These are phyloP conservation scores for Mimosa bimucronata DNA, from an alignment of 306 rosid genomes.

Conservation along the genomic window DNA sequence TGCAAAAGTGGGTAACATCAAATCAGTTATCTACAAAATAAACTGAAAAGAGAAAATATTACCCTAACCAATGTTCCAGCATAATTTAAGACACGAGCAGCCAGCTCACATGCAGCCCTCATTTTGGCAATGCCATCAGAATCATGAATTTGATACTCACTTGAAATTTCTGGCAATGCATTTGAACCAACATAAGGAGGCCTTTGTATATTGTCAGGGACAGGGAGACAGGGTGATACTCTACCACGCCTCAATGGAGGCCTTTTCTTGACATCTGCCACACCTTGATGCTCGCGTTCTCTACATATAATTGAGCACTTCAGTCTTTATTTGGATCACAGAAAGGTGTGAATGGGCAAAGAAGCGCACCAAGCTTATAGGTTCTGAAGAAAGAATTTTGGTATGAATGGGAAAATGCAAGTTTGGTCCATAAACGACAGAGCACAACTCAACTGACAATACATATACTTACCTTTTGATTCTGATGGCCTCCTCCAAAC, in stretches of 20 bases:
- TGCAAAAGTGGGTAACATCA: neutral
- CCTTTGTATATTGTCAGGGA: constrained; percentile 81
- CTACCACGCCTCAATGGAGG: constrained; percentile 79
- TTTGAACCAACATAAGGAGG: constrained; percentile 85
- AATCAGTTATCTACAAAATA: constrained; percentile 27
- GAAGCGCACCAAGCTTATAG: neutral
- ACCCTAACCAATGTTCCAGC: constrained; percentile 95
- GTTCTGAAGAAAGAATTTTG: constrained; percentile 24
- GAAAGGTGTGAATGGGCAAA: constrained; percentile 27
- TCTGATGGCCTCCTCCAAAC: constrained; percentile 82
- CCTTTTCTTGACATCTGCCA: constrained; percentile 48
- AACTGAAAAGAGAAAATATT: constrained; percentile 41
- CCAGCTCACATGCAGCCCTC: constrained; percentile 93
- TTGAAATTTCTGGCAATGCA: constrained; percentile 73
- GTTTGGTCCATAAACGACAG: constrained; percentile 20
- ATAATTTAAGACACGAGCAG: constrained; percentile 82
- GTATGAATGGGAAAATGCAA: constrained; percentile 18
- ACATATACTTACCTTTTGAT: constrained; percentile 61
- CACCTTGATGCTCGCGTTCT: constrained; percentile 61
- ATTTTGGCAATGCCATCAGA: constrained; percentile 71
- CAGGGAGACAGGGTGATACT: constrained; percentile 78
- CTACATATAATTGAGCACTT: constrained; percentile 45
- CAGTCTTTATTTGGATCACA: constrained; percentile 1
- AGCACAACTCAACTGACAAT: neutral
- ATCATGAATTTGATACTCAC: constrained; percentile 76